A percentile compares a stretch with the other conserved stretches of the same genome.
Conservation (phyloP, 2,329 filamentous ascomycete species). For the Huntiella decipiens region DNA sequence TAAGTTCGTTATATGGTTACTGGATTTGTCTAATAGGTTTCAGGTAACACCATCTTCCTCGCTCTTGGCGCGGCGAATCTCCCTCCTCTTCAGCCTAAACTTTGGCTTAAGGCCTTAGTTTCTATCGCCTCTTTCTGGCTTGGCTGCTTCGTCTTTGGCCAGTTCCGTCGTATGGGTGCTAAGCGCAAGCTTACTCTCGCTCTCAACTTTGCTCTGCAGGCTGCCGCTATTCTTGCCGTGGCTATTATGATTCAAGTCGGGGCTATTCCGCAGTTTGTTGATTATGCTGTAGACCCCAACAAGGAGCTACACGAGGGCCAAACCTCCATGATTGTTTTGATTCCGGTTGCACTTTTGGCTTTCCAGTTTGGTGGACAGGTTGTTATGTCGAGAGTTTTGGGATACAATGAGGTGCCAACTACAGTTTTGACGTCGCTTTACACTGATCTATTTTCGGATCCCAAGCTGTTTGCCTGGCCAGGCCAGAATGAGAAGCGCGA, state of each 20-base stretch:
- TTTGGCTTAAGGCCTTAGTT: conserved; percentile 28
- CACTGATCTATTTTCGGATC: conserved; percentile 33
- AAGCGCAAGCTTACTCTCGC: conserved; percentile 24
- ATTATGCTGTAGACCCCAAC: conserved; percentile 7
- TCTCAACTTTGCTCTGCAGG: conserved; percentile 32
- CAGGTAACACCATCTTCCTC: conserved; percentile 44
- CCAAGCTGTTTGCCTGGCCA: conserved; percentile 22
- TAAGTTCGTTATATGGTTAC: not conserved
- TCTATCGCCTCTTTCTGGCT: conserved; percentile 34
- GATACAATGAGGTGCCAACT: conserved; percentile 34
- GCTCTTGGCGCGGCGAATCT: conserved; percentile 37
- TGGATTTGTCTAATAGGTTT: too few relatives aligned
- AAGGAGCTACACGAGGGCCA: conserved; percentile 13
- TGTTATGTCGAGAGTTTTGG: conserved; percentile 27
- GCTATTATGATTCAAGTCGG: conserved; percentile 30
- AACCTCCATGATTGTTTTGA: conserved; percentile 23
- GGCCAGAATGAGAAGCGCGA: conserved; percentile 30
- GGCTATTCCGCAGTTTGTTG: conserved; percentile 22
- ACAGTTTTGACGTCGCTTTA: conserved; percentile 36
- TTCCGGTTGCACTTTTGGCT: conserved; percentile 28
- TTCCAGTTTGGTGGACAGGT: conserved; percentile 36
- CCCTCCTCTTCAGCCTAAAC: conserved; percentile 28
- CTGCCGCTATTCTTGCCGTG: conserved; percentile 29
- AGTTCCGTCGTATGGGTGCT: conserved; percentile 18
- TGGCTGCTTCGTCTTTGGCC: conserved; percentile 30